Base-by-base conservation (phyloP, 2,329 filamentous ascomycete species). In the Diaporthe eres region DNA sequence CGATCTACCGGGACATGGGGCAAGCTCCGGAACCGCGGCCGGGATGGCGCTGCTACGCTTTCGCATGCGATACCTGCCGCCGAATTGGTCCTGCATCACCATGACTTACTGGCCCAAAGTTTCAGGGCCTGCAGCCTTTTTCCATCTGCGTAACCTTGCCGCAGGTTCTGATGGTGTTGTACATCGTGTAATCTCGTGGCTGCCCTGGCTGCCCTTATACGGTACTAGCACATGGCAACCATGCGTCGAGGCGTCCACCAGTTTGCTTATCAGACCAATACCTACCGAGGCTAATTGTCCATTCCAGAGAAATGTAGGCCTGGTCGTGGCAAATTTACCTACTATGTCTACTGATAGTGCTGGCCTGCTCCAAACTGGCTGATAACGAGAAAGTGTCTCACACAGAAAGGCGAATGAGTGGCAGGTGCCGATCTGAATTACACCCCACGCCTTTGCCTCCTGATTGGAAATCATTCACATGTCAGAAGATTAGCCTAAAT, bases 381-480 rank as follows among this genome's bases (percentile, higher is more conserved):
- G 65, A 70, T 70, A 37, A 19, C 34, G 7, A 12, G 3, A 25
- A 19, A 1, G 4, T 70, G 65, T 70, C 65, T 70, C 49, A 70
- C n/a, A 4, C 4, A 4, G 22, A n/a, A 39, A 28, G 22, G 12
- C 13, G 8, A 10, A 53, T 15, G 25, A 9, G 19, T 37, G 22
- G 25, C 13, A 39, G 5, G 15, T 10, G 65, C 65, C 13, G 65
- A 68, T 65, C 61, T n/a, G 13, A 65, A 65, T 65, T 65, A 65
- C 1, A 19, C 2, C 47, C n/a, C 31, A 8, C 34, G 65, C 22
- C 1, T 28, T 8, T 13, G 15, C 34, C 17, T 8, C 28, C 9
- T 22, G 19, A 12, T 55, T 8, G 4, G 19, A 13, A 12, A 42
- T 0, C 15, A 22, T 31, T 65, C 25, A 65, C 39, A 65, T 65